Evolutionary conservation across 805 yeast species (phyloP).

Genomic region (Yamadazyma insecticola): DNA sequence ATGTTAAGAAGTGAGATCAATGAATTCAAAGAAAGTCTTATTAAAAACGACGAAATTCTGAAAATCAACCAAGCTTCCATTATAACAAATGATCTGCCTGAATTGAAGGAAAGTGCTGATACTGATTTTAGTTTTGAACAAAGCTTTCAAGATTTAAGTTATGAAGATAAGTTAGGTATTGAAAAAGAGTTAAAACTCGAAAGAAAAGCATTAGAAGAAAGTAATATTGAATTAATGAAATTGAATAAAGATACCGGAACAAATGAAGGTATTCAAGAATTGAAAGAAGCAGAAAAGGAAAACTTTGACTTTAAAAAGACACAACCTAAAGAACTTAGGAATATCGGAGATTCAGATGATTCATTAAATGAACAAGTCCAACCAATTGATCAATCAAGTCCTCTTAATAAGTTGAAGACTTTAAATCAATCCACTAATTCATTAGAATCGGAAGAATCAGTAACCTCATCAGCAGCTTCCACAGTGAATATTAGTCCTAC

Average conservation of each 20-base stretch:
- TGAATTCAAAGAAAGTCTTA: constrained; percentile 40
- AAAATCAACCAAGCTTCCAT: constrained; percentile 5
- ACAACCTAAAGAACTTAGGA: too few relatives aligned
- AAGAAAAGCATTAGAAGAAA: not conserved
- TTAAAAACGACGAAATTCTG: constrained; percentile 16
- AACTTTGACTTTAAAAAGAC: not conserved
- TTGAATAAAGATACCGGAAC: not conserved
- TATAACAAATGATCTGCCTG: constrained; percentile 12
- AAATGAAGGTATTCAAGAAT: too few relatives aligned
- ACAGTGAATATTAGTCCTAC: constrained; percentile 10
- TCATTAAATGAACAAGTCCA: too few relatives aligned
- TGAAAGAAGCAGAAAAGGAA: not conserved
- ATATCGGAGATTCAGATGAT: too few relatives aligned
- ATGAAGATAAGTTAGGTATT: constrained; percentile 34
- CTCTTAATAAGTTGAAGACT: not conserved
- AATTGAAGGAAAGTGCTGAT: constrained; percentile 6
- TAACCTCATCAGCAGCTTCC: constrained; percentile 3
- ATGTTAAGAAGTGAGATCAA: constrained; percentile 38
- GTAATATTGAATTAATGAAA: not conserved
- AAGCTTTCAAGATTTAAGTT: constrained; percentile 34
- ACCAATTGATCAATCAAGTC: too few relatives aligned
- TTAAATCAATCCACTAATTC: constrained; percentile 5
- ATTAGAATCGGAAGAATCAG: constrained; percentile 6
- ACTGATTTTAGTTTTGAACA: constrained; percentile 36
- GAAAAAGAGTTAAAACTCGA: not conserved